These are phyloP conservation scores for Coleophoma crateriformis DNA, from an alignment of 2,329 filamentous ascomycete species.

Conservation along the genomic window DNA sequence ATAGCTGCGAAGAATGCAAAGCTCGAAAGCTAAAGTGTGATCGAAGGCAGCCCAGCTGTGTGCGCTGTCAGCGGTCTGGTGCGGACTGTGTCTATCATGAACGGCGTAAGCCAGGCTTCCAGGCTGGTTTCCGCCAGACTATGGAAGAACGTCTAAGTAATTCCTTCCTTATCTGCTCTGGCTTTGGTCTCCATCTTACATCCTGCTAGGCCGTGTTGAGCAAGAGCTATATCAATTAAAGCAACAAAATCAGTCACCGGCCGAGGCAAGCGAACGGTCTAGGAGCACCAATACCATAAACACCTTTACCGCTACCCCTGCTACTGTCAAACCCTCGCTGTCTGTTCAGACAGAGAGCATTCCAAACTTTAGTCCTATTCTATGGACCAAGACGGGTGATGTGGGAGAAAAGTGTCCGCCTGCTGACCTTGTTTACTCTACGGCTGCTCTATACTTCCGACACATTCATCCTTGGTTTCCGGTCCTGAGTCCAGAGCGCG, in stretches of 20 bases:
- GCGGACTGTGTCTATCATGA: background rate
- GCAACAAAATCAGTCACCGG: background rate
- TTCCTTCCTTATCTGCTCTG: background rate
- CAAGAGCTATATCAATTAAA: background rate
- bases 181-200: background rate
- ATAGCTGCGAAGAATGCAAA: background rate
- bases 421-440: background rate
- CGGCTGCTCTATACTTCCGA: background rate
- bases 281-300: background rate
- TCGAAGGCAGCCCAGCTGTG: background rate
- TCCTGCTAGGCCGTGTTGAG: background rate
- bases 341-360: background rate
- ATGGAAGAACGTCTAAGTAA: background rate
- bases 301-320: background rate
- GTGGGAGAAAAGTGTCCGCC: background rate
- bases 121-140: slow-evolving; percentile 1
- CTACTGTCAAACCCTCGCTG: background rate
- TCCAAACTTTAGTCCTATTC: background rate
- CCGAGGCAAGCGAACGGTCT: background rate
- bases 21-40: background rate
- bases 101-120: background rate
- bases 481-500: background rate
- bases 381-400: background rate
- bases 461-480: slow-evolving; percentile 1
- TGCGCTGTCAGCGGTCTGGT: background rate